phyloP scores from a whole-genome alignment of 148 eudicot genomes.

The Nyssa sinensis region DNA sequence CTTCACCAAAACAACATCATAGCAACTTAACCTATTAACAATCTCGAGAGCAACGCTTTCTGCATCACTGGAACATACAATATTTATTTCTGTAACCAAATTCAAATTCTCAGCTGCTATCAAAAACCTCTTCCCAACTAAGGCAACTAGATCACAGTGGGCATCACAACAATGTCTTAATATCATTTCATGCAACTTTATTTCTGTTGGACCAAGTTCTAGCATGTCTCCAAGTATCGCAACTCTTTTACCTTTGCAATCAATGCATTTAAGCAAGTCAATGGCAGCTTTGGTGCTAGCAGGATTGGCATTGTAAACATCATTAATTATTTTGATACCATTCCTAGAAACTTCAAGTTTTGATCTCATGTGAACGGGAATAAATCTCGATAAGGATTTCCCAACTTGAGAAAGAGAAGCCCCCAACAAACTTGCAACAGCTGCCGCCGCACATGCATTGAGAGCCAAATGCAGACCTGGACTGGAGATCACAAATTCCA shows the following conservation, averaged over 20 bases:
- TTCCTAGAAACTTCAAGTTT: slow-evolving; percentile 10
- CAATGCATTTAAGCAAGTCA: background rate
- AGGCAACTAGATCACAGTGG: slow-evolving; percentile 3
- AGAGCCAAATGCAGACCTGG: slow-evolving; percentile 14
- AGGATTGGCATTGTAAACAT: slow-evolving; percentile 15
- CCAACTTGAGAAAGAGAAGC: slow-evolving; percentile 12
- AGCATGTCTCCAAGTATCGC: slow-evolving; percentile 20
- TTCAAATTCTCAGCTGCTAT: slow-evolving; percentile 11
- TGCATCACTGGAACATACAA: background rate
- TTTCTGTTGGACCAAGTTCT: slow-evolving; percentile 19
- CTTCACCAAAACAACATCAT: slow-evolving; percentile 18
- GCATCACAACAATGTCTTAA: slow-evolving; percentile 5
- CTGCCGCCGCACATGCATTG: slow-evolving; percentile 19
- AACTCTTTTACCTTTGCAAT: slow-evolving; percentile 12
- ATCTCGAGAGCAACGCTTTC: slow-evolving; percentile 1
- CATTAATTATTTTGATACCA: slow-evolving; percentile 11
- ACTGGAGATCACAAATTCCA: slow-evolving; percentile 13
- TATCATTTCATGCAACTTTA: slow-evolving; percentile 11
- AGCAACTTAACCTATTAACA: background rate
- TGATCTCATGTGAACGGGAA: slow-evolving; percentile 10
- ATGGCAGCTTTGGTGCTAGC: slow-evolving; percentile 15
- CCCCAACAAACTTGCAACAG: slow-evolving; percentile 9
- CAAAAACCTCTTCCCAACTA: slow-evolving; percentile 13
- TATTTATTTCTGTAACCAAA: background rate
- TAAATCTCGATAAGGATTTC: slow-evolving; percentile 6